phyloP scores from a whole-genome alignment of 106 monocot genomes.

The Xerophyta viscosa region DNA sequence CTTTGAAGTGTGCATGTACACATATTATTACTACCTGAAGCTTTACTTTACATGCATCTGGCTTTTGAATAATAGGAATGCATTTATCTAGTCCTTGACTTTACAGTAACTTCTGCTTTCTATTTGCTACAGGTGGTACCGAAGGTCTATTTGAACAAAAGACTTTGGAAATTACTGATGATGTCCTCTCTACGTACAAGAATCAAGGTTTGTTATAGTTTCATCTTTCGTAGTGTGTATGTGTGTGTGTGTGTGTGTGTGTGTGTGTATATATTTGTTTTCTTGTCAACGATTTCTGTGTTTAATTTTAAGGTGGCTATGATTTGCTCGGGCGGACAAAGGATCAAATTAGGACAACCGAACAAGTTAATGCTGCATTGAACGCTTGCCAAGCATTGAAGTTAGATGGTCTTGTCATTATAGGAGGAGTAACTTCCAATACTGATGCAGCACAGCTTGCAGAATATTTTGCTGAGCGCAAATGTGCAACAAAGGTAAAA shows the following conservation, averaged over 20 bases:
- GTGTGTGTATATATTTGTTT: background rate
- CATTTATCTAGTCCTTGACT: background rate
- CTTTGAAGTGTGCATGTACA: too few species aligned
- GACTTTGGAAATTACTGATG: constrained; percentile 77
- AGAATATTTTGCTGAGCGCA: constrained; percentile 72
- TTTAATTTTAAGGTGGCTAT: constrained; percentile 58
- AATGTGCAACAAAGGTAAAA: constrained; percentile 65
- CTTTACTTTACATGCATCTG: too few species aligned
- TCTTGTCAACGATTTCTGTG: background rate
- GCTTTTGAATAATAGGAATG: too few species aligned
- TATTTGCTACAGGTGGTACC: constrained; percentile 54
- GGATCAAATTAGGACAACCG: constrained; percentile 84
- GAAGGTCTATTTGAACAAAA: constrained; percentile 89
- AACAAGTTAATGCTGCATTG: constrained; percentile 86
- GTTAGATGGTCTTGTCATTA: constrained; percentile 82
- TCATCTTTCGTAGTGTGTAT: background rate
- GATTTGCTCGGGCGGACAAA: constrained; percentile 81
- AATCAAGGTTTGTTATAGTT: constrained; percentile 62
- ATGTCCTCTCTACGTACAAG: constrained; percentile 68
- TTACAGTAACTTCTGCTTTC: background rate
- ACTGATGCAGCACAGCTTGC: constrained; percentile 90
- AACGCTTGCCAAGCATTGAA: constrained; percentile 56
- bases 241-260: too few species aligned
- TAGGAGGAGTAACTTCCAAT: constrained; percentile 90
- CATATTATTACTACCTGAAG: too few species aligned